Conservation (phyloP, 495 filamentous ascomycete genomes). For the Hapsidospora chrysogenum region DNA sequence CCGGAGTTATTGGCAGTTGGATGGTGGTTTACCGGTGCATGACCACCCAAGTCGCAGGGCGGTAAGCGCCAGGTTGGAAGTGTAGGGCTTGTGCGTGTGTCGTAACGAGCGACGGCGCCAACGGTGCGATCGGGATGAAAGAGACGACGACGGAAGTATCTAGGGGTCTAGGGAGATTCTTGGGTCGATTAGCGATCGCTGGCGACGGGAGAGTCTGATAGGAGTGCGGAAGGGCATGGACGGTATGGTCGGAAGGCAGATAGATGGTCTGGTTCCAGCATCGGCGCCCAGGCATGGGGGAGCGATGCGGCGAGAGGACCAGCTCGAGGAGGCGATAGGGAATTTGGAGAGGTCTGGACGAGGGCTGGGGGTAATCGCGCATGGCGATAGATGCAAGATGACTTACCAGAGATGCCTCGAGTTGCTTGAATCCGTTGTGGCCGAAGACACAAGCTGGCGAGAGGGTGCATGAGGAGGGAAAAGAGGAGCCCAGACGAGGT, state of each 20-base stretch:
- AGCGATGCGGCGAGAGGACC: neutral
- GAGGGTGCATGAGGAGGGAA: slow-evolving; percentile 2
- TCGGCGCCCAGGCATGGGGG: neutral
- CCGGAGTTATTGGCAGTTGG: too few relatives aligned
- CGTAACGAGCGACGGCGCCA: slow-evolving; percentile 2
- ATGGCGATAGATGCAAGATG: slow-evolving; percentile 11
- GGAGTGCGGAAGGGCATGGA: neutral
- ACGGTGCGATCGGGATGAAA: neutral
- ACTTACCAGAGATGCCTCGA: slow-evolving; percentile 12
- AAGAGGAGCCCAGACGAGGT: slow-evolving; percentile 4
- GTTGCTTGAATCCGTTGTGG: slow-evolving; percentile 1
- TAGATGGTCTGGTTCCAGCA: neutral
- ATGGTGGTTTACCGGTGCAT: neutral
- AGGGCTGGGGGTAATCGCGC: slow-evolving; percentile 12
- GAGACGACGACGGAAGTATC: neutral
- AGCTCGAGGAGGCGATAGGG: slow-evolving; percentile 1
- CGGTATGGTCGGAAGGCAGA: neutral
- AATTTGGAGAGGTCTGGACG: neutral
- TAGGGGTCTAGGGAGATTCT: neutral
- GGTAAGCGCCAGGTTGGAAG: slow-evolving; percentile 1
- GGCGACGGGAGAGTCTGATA: neutral
- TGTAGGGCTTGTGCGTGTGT: slow-evolving; percentile 1
- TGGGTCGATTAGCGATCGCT: neutral
- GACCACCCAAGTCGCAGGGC: slow-evolving; percentile 1
- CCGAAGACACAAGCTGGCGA: slow-evolving; percentile 1